Percentiles rank a stretch among this genome's conserved stretches.
phyloP scores from a whole-genome alignment of 495 filamentous ascomycete species.

The Aspergillus heteromorphus region DNA sequence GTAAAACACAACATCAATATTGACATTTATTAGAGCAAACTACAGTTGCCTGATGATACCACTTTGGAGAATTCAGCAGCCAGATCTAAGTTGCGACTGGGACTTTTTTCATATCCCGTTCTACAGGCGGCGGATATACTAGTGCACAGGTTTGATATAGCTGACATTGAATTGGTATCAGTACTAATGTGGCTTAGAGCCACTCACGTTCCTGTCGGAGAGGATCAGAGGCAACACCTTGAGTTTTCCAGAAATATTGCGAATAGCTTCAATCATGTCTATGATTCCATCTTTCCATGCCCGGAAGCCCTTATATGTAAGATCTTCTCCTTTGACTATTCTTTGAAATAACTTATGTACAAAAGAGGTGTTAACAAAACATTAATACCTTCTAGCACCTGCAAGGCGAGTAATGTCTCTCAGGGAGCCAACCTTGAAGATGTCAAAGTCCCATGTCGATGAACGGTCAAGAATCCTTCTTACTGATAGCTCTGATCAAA shows the following conservation, averaged over 20 bases:
- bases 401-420: conserved; percentile 88
- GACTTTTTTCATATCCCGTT: conserved; percentile 95
- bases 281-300: conserved; percentile 53
- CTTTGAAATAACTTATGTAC: no score
- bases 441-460: conserved; percentile 83
- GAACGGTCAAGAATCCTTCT: conserved; percentile 73
- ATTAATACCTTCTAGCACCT: conserved; percentile 56
- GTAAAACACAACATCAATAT: not conserved
- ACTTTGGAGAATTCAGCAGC: conserved; percentile 46
- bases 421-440: conserved; percentile 67
- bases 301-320: conserved; percentile 79
- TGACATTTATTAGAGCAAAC: conserved; percentile 55
- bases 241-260: conserved; percentile 85
- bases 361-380: no score
- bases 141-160: conserved; percentile 58
- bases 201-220: conserved; percentile 93
- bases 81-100: conserved; percentile 65
- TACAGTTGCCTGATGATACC: conserved; percentile 51
- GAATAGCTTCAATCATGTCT: conserved; percentile 74
- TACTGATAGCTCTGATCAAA: conserved; percentile 57
- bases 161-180: not conserved
- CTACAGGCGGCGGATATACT: conserved; percentile 94
- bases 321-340: conserved; percentile 19
- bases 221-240: conserved; percentile 89
- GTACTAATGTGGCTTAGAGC: conserved; percentile 44